These are phyloP conservation scores for Trichosporon inkin DNA, from an alignment of 1,284 basidiomycete genomes.

Conservation along the genomic window DNA sequence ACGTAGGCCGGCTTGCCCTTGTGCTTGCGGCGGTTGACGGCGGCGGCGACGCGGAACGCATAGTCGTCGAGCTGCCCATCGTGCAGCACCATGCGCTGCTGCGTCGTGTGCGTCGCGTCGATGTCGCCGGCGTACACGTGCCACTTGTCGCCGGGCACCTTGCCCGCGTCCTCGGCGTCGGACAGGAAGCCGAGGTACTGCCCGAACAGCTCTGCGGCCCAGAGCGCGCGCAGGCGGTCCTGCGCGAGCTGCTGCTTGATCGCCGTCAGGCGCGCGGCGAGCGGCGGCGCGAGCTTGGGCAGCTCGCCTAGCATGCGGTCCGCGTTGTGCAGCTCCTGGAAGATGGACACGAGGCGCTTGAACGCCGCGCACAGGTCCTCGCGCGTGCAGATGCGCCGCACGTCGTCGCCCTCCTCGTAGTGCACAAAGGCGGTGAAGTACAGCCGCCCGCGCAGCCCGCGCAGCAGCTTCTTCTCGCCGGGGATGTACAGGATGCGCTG, in stretches of 20 bases:
- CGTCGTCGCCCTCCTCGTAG: conserved; percentile 5
- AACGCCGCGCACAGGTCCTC: conserved; percentile 3
- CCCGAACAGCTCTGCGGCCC: background rate
- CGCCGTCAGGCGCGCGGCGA: background rate
- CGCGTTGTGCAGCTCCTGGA: conserved; percentile 2
- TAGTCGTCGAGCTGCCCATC: conserved; percentile 3
- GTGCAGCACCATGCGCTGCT: background rate
- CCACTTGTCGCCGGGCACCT: background rate
- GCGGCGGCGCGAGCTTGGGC: conserved; percentile 3
- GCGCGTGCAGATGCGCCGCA: background rate
- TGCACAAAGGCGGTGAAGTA: conserved; percentile 1
- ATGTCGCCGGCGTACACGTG: background rate
- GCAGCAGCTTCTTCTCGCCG: background rate
- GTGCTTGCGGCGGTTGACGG: conserved; percentile 1
- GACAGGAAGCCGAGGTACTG: conserved; percentile 2
- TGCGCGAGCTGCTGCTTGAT: background rate
- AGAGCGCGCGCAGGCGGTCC: background rate
- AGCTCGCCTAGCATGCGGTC: background rate
- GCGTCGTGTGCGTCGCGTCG: background rate
- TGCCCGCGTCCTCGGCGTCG: background rate
- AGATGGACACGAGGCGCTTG: conserved; percentile 1
- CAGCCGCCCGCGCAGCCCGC: background rate
- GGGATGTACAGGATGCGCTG: background rate
- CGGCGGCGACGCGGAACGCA: conserved; percentile 1
- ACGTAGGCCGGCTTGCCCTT: background rate